Conservation (phyloP, 495 filamentous ascomycete species). For the Sordaria brevicollis region DNA sequence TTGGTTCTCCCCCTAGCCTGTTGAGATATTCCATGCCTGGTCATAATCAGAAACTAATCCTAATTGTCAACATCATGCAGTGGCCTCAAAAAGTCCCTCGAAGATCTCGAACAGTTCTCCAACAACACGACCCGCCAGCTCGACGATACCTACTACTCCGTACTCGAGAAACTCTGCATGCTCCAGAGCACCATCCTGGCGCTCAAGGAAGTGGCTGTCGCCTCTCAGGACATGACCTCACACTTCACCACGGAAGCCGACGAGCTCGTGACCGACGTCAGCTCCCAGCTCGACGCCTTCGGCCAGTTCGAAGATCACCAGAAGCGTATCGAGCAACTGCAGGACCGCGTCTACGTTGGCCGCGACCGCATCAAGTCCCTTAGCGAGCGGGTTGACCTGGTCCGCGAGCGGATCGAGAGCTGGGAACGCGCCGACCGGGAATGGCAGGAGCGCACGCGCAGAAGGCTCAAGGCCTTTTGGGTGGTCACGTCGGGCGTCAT, state of each 20-base stretch:
- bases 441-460: slow-evolving; percentile 59
- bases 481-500: slow-evolving; percentile 35
- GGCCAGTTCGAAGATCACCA: slow-evolving; percentile 63
- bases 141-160: slow-evolving; percentile 79
- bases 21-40: background rate
- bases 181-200: slow-evolving; percentile 57
- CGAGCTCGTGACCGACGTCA: slow-evolving; percentile 50
- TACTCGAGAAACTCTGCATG: slow-evolving; percentile 64
- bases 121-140: slow-evolving; percentile 57
- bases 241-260: slow-evolving; percentile 54
- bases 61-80: slow-evolving; percentile 17
- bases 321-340: slow-evolving; percentile 52
- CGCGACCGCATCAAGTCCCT: slow-evolving; percentile 54
- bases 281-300: slow-evolving; percentile 54
- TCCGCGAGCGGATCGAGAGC: slow-evolving; percentile 52
- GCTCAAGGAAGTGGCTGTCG: slow-evolving; percentile 59
- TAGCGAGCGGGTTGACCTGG: slow-evolving; percentile 53
- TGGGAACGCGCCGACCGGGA: slow-evolving; percentile 64
- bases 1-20: slow-evolving; percentile 12
- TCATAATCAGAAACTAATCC: background rate
- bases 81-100: slow-evolving; percentile 31
- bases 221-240: slow-evolving; percentile 48
- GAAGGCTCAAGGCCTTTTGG: slow-evolving; percentile 53
- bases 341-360: slow-evolving; percentile 53
- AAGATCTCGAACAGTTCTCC: slow-evolving; percentile 33